These are phyloP conservation scores for Dendrobium chrysotoxum DNA, from an alignment of 106 monocot genomes.

Conservation along the genomic window DNA sequence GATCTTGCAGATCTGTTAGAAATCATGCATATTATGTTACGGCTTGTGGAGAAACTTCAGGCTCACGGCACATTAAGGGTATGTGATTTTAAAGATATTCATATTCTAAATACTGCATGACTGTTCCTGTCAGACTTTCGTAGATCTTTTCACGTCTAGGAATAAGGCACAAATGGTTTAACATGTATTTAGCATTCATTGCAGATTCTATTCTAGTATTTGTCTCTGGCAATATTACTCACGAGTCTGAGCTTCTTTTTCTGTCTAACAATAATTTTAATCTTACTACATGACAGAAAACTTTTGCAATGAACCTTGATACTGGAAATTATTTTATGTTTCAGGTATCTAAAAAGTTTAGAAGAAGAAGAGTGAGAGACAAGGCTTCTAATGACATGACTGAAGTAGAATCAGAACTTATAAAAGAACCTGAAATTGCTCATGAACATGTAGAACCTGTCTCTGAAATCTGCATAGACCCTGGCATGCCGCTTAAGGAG, in stretches of 20 bases:
- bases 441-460: constrained; percentile 16
- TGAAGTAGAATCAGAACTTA: constrained; percentile 21
- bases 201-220: neutral
- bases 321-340: neutral
- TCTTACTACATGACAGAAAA: neutral
- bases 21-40: constrained; percentile 67
- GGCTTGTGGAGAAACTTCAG: constrained; percentile 92
- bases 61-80: constrained; percentile 78
- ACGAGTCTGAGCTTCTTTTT: neutral
- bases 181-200: neutral
- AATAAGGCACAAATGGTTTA: neutral
- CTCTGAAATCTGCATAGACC: constrained; percentile 14
- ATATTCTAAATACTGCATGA: neutral
- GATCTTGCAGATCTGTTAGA: constrained; percentile 92
- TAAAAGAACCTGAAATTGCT: constrained; percentile 13
- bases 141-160: neutral
- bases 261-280: neutral
- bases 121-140: neutral
- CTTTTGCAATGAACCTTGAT: neutral
- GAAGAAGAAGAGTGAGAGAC: constrained; percentile 52
- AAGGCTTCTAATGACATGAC: constrained; percentile 24
- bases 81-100: constrained; percentile 7
- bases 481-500: neutral
- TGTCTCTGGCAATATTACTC: neutral
- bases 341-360: constrained; percentile 78